A percentile compares a stretch with the other conserved stretches of the same genome.
phyloP scores from a whole-genome alignment of 805 yeast species.

The Blastobotrys chiropterorum region DNA sequence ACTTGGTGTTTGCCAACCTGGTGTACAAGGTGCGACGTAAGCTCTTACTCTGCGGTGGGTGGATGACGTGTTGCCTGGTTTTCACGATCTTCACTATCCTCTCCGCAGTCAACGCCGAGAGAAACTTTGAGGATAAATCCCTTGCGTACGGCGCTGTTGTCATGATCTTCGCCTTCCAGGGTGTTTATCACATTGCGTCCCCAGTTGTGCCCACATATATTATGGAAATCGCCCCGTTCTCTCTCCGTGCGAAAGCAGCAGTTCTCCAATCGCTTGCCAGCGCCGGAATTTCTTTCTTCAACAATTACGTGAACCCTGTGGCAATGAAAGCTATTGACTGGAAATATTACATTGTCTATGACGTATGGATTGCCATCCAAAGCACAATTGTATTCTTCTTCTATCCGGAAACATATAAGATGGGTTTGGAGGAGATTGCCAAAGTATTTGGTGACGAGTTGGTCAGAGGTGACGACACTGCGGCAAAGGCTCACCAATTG shows the following conservation, averaged over 20 bases:
- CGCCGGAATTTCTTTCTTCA: slow-evolving; percentile 22
- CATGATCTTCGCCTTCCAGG: slow-evolving; percentile 39
- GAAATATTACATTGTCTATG: slow-evolving; percentile 39
- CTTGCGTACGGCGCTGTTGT: slow-evolving; percentile 44
- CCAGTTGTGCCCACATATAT: slow-evolving; percentile 16
- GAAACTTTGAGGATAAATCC: slow-evolving; percentile 36
- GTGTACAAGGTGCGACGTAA: slow-evolving; percentile 12
- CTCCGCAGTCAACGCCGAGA: slow-evolving; percentile 42
- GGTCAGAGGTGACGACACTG: slow-evolving; percentile 2
- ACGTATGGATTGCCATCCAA: slow-evolving; percentile 26
- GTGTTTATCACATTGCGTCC: slow-evolving; percentile 13
- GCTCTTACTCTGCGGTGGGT: slow-evolving; percentile 15
- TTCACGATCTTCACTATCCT: slow-evolving; percentile 37
- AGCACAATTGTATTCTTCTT: slow-evolving; percentile 30
- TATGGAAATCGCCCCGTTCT: slow-evolving; percentile 23
- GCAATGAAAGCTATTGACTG: slow-evolving; percentile 39
- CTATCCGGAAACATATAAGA: slow-evolving; percentile 39
- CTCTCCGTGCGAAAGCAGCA: slow-evolving; percentile 39
- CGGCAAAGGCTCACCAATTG: slow-evolving; percentile 1
- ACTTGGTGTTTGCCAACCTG: slow-evolving; percentile 4
- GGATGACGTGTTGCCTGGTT: slow-evolving; percentile 8
- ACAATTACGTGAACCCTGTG: slow-evolving; percentile 34
- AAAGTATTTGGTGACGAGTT: slow-evolving; percentile 33
- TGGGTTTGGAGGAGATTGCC: slow-evolving; percentile 40
- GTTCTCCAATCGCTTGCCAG: slow-evolving; percentile 26